Evolutionary conservation across 176 grass and related monocot species (phyloP).

Genomic region (Carex kokanica): DNA sequence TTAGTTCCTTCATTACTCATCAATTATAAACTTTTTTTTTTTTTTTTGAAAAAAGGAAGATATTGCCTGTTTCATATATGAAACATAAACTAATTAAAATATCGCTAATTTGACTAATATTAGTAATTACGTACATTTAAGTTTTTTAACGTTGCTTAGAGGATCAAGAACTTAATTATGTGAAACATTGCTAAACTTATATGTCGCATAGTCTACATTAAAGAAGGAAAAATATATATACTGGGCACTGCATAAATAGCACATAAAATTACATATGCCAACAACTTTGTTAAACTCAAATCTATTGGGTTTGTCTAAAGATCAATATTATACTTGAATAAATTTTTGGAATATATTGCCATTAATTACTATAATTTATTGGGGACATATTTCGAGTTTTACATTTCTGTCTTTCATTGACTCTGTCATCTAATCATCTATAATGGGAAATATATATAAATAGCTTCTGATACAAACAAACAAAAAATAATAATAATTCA

Average conservation of each 20-base stretch:
- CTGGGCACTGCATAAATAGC: neutral
- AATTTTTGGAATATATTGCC: neutral
- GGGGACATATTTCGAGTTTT: neutral
- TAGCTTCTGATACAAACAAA: neutral
- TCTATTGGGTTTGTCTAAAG: neutral
- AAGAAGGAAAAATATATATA: neutral
- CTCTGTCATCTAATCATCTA: neutral
- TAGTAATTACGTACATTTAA: neutral
- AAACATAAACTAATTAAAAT: too few species aligned
- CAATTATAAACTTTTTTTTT: neutral
- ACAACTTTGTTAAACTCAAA: neutral
- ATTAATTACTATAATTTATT: neutral
- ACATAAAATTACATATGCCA: neutral
- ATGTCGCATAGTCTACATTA: neutral
- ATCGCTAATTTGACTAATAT: neutral
- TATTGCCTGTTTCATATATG: too few species aligned
- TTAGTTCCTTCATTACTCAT: neutral
- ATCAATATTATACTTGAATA: neutral
- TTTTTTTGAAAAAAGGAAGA: too few species aligned
- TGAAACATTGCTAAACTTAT: neutral
- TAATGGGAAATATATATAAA: neutral
- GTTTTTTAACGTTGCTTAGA: neutral
- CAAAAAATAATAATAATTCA: neutral
- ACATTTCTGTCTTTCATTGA: neutral
- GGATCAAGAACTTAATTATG: neutral